Evolutionary conservation across 2,329 filamentous ascomycete genomes (phyloP), one percentile per base, ranked within the genome.

Genomic region (Colletotrichum destructivum): DNA sequence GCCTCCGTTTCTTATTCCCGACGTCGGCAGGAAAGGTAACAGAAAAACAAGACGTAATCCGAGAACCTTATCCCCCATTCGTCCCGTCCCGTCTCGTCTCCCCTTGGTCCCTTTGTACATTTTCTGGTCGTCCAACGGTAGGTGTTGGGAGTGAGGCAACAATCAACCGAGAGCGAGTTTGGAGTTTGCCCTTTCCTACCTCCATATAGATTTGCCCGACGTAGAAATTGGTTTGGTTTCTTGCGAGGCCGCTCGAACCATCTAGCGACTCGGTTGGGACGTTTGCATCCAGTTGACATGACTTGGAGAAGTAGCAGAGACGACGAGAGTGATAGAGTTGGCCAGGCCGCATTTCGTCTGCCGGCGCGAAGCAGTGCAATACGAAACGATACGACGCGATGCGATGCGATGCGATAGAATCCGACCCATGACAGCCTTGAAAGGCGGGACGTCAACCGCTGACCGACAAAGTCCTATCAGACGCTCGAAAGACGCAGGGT

Each of bases 1-100:
- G 52, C 52, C 26, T 55, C 18, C 4, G 18, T n/a, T 56, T 21
- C 31, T 40, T 56, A 35, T 35, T 31, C 8, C 31, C 31, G 18
- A 35, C n/a, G 16, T 35, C 44, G 18, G 15, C 23, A 54, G 12
- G 2, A 18, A 56, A 6, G 2, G 4, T 9, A 21, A 21, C 31
- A 31, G 15, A 21, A 18, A 35, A 31, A 55, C 23, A 12, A 23
- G 13, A 18, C 31, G 18, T 35, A 38, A 35, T 13, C 31, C 18
- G 31, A 56, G 31, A 26, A n/a, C 44, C 44, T 47, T 18, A n/a
- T 8, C 31, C 8, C 31, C 11, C n/a, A 31, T 13, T 31, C 31
- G 31, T 55, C 16, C 35, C 52, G 49, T 52, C 49, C 26, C 52
- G 52, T 55, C 49, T 52, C 21, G 49, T 52, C 52, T 52, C 49